A percentile compares a stretch with the other conserved stretches of the same genome.
Evolutionary conservation across 345 rosid genomes (phyloP).

Genomic region (Populus alba): DNA sequence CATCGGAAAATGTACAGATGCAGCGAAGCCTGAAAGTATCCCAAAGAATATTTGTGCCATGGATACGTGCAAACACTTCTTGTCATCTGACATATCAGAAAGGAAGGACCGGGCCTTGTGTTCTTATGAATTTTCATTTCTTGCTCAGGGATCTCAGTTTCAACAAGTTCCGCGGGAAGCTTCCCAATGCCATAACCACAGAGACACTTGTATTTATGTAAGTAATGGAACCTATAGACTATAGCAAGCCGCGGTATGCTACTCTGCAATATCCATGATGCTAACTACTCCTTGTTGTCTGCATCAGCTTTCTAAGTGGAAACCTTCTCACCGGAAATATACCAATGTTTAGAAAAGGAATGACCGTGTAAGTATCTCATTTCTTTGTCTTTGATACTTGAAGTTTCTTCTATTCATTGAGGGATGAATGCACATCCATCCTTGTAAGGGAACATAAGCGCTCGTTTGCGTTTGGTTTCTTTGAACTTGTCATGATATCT

Average conservation of each 20-base stretch:
- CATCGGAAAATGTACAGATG: background rate
- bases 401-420: background rate
- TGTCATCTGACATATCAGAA: background rate
- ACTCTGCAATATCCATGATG: background rate
- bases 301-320: constrained; percentile 45
- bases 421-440: background rate
- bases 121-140: background rate
- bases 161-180: constrained; percentile 47
- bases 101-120: background rate
- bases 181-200: constrained; percentile 39
- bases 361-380: constrained; percentile 42
- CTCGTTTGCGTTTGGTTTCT: background rate
- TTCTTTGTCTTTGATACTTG: background rate
- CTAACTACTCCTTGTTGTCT: constrained; percentile 12
- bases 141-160: constrained; percentile 63
- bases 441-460: too few species aligned
- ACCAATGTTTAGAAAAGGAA: constrained; percentile 54
- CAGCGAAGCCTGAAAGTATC: background rate
- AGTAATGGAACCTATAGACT: constrained; percentile 11
- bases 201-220: constrained; percentile 42
- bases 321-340: constrained; percentile 50
- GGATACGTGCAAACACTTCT: background rate
- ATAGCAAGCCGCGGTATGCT: background rate
- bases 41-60: background rate
- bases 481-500: background rate